phyloP scores from a whole-genome alignment of 495 filamentous ascomycete species.

The Aspergillus bertholletiae region DNA sequence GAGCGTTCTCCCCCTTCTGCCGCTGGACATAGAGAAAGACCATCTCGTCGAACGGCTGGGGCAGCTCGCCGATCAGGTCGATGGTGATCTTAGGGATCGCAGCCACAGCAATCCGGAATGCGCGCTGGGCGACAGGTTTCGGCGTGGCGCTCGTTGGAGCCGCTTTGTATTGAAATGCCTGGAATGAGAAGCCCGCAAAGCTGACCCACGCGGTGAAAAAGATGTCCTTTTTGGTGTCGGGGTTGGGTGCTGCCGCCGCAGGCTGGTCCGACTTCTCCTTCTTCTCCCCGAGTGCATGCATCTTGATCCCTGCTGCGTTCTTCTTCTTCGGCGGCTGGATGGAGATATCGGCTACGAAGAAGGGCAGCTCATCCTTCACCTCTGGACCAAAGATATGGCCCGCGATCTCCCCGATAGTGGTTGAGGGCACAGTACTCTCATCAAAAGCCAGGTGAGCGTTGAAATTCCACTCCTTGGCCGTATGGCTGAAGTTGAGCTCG shows the following conservation, averaged over 20 bases:
- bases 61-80: slow-evolving; percentile 26
- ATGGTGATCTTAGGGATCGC: too few species aligned
- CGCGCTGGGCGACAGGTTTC: not conserved
- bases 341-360: not conserved
- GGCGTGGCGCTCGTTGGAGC: not conserved
- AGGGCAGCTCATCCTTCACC: not conserved
- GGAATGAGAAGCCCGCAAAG: not conserved
- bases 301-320: not conserved
- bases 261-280: too few species aligned
- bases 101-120: not conserved
- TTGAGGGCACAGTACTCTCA: not conserved
- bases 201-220: not conserved
- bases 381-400: not conserved
- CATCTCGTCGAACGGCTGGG: slow-evolving; percentile 42
- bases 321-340: not conserved
- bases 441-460: not conserved
- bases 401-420: not conserved
- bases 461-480: slow-evolving; percentile 10
- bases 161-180: not conserved
- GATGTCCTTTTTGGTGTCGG: not conserved
- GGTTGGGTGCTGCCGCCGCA: not conserved
- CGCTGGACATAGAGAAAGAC: slow-evolving; percentile 33
- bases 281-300: too few species aligned
- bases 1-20: not conserved
- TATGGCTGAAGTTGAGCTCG: slow-evolving; percentile 9